These are phyloP conservation scores for Filobasidium wieringae DNA, from an alignment of 768 basidiomycete species.

Conservation along the genomic window DNA sequence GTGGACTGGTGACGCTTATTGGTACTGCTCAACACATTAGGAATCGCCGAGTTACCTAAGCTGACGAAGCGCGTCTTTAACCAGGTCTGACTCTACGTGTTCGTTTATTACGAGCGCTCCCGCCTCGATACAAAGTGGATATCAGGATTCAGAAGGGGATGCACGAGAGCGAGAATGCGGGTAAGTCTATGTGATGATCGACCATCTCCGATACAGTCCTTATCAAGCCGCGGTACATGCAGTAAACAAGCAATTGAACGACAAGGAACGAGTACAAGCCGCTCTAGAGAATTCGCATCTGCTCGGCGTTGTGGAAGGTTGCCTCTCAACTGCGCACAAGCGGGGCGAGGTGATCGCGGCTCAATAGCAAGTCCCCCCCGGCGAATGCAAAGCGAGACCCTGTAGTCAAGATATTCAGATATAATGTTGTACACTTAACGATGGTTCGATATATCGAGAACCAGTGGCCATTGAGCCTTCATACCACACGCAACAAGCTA, in stretches of 20 bases:
- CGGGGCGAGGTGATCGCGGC: slow-evolving; percentile 26
- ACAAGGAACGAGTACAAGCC: slow-evolving; percentile 95
- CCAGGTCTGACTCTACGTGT: slow-evolving; percentile 92
- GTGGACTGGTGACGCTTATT: slow-evolving; percentile 92
- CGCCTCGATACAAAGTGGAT: slow-evolving; percentile 86
- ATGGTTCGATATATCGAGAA: too few relatives aligned
- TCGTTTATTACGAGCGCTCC: slow-evolving; percentile 73
- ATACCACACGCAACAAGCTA: too few relatives aligned
- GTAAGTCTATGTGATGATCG: slow-evolving; percentile 42
- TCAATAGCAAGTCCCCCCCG: neutral
- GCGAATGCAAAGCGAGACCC: neutral
- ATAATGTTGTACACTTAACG: too few relatives aligned
- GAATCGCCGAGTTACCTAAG: neutral
- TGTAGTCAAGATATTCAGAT: too few relatives aligned
- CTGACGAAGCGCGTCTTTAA: neutral
- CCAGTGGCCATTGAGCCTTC: too few relatives aligned
- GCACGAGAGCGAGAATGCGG: slow-evolving; percentile 84
- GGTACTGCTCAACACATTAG: slow-evolving; percentile 44
- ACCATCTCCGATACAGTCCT: neutral
- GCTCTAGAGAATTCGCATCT: slow-evolving; percentile 85
- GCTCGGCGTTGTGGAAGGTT: slow-evolving; percentile 74
- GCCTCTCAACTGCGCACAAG: slow-evolving; percentile 45
- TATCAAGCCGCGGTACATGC: neutral
- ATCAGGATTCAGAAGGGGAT: slow-evolving; percentile 86
- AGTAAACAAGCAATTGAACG: slow-evolving; percentile 99